These are phyloP conservation scores for Xanthoparmelia taractica DNA, from an alignment of 495 filamentous ascomycete genomes.

Conservation along the genomic window DNA sequence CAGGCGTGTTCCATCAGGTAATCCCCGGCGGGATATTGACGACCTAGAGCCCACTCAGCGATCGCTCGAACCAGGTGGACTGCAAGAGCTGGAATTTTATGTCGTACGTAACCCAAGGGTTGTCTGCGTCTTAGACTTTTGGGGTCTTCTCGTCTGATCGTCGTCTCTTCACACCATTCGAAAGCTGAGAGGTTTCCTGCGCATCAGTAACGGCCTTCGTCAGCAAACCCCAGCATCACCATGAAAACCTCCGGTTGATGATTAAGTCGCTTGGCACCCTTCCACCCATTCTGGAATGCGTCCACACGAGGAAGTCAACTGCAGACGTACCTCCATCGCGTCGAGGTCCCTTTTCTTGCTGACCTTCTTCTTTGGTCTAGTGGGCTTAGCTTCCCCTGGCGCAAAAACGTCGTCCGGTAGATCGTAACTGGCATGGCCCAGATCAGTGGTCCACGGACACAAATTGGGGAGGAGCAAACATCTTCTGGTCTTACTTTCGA, in stretches of 20 bases:
- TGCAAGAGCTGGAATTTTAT: background rate
- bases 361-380: conserved; percentile 56
- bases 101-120: conserved; percentile 7
- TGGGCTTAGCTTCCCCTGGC: conserved; percentile 65
- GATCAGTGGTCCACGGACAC: conserved; percentile 18
- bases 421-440: conserved; percentile 52
- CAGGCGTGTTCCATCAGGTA: background rate
- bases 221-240: conserved; percentile 15
- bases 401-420: conserved; percentile 86
- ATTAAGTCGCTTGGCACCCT: background rate
- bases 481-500: conserved; percentile 55
- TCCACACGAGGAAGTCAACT: background rate
- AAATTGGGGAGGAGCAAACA: background rate
- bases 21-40: background rate
- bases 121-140: background rate
- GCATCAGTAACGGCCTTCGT: conserved; percentile 12
- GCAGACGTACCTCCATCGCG: conserved; percentile 21
- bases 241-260: background rate
- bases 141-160: conserved; percentile 9
- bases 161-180: conserved; percentile 14
- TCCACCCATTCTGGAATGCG: background rate
- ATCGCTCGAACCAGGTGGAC: background rate
- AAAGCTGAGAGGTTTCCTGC: conserved; percentile 8
- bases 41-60: conserved; percentile 10
- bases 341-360: conserved; percentile 33